These are phyloP conservation scores for Plenodomus biglobosus DNA, from an alignment of 2,329 filamentous ascomycete species.

Conservation along the genomic window DNA sequence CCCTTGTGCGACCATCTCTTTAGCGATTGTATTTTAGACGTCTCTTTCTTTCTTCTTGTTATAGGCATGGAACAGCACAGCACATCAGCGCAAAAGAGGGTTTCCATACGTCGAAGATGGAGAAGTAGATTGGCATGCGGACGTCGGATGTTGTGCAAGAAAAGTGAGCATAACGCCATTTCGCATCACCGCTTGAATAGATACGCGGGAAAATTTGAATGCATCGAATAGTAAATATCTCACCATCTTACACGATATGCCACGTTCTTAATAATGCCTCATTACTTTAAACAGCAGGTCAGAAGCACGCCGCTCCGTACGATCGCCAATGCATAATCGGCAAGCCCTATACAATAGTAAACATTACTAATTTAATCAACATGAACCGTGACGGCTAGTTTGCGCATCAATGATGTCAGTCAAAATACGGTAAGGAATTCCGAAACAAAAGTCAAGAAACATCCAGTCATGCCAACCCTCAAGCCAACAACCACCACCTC, in stretches of 20 bases:
- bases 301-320: constrained; percentile 11
- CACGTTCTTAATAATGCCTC: too few relatives aligned
- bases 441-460: too few relatives aligned
- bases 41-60: constrained; percentile 5
- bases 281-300: too few relatives aligned
- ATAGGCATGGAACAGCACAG: constrained; percentile 9
- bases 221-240: constrained; percentile 1
- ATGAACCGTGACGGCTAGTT: too few relatives aligned
- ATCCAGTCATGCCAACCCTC: too few relatives aligned
- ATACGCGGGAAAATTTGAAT: background rate
- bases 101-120: background rate
- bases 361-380: too few relatives aligned
- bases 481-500: too few relatives aligned
- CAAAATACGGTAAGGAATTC: too few relatives aligned
- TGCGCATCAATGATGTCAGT: too few relatives aligned
- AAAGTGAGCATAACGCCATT: too few relatives aligned
- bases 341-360: constrained; percentile 6
- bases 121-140: constrained; percentile 4
- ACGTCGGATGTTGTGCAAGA: constrained; percentile 2
- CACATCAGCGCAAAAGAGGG: background rate
- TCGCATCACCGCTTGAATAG: too few relatives aligned
- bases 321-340: constrained; percentile 11
- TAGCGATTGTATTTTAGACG: constrained; percentile 14
- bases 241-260: too few relatives aligned
- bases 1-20: constrained; percentile 16